These are phyloP conservation scores for Populus hybrid DNA, from an alignment of 441 rosid species.

Conservation along the genomic window DNA sequence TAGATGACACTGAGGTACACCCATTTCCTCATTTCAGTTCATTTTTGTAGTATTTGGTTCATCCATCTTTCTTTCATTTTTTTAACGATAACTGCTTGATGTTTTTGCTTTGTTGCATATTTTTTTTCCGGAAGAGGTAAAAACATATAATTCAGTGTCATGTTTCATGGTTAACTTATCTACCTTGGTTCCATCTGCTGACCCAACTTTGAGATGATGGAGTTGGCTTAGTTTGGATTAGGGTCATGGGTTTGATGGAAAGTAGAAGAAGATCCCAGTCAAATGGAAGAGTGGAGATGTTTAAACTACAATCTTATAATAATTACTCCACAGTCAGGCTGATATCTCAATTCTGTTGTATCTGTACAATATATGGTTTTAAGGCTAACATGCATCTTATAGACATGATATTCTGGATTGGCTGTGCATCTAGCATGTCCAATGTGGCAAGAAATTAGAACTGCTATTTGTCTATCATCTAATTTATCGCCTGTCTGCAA, in stretches of 20 bases:
- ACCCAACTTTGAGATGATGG: background rate
- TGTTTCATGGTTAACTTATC: background rate
- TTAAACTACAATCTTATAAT: background rate
- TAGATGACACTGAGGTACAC: conserved; percentile 79
- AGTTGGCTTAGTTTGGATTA: background rate
- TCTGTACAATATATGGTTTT: background rate
- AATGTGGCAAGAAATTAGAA: background rate
- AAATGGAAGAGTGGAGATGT: background rate
- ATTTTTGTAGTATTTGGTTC: background rate
- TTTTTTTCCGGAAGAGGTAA: background rate
- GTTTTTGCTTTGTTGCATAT: background rate
- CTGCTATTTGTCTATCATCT: background rate
- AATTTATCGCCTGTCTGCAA: background rate
- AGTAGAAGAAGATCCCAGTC: background rate
- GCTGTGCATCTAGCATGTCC: background rate
- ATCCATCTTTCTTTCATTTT: background rate
- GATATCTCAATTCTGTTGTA: background rate
- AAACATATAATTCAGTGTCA: background rate
- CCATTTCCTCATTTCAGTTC: background rate
- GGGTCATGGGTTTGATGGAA: background rate
- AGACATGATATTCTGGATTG: background rate
- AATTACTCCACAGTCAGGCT: background rate
- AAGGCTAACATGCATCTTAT: background rate
- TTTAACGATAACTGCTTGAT: background rate
- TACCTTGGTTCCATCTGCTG: background rate